These are phyloP conservation scores for Tricholoma bakamatsutake DNA, from an alignment of 768 basidiomycete species.

Conservation along the genomic window DNA sequence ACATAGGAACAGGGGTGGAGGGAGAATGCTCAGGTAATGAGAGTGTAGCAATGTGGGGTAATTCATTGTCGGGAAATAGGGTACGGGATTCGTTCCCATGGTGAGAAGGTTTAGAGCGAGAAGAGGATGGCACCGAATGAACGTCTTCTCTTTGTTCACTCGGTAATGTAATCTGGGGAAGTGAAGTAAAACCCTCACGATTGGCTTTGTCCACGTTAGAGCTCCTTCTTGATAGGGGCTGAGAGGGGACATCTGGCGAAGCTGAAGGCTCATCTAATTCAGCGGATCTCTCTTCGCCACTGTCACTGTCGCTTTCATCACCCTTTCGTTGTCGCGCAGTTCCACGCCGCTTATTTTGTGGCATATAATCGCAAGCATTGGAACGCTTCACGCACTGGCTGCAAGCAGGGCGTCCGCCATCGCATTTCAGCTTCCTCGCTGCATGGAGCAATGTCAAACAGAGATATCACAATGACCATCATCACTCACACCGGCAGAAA, in stretches of 20 bases:
- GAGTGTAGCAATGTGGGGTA: constrained; percentile 69
- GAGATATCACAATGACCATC: constrained; percentile 8
- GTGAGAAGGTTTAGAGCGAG: constrained; percentile 28
- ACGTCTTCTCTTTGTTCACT: constrained; percentile 43
- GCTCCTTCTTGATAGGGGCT: constrained; percentile 40
- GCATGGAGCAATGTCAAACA: constrained; percentile 14
- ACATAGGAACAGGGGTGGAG: constrained; percentile 51
- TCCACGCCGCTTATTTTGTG: constrained; percentile 68
- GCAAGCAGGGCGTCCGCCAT: constrained; percentile 80
- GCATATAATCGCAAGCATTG: constrained; percentile 77
- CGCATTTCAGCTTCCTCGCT: constrained; percentile 88
- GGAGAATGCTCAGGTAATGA: constrained; percentile 54
- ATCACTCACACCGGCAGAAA: constrained; percentile 77
- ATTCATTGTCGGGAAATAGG: constrained; percentile 54
- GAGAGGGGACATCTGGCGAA: constrained; percentile 51
- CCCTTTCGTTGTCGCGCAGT: constrained; percentile 51
- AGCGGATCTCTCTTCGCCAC: constrained; percentile 52
- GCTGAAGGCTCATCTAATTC: constrained; percentile 47
- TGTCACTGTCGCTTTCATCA: constrained; percentile 65
- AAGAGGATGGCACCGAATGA: constrained; percentile 32
- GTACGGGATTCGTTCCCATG: constrained; percentile 29
- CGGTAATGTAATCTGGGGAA: constrained; percentile 34
- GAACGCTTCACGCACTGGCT: constrained; percentile 76
- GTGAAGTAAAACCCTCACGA: constrained; percentile 32
- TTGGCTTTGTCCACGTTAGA: constrained; percentile 42